phyloP scores from a whole-genome alignment of 345 rosid genomes.

The Laguncularia racemosa region DNA sequence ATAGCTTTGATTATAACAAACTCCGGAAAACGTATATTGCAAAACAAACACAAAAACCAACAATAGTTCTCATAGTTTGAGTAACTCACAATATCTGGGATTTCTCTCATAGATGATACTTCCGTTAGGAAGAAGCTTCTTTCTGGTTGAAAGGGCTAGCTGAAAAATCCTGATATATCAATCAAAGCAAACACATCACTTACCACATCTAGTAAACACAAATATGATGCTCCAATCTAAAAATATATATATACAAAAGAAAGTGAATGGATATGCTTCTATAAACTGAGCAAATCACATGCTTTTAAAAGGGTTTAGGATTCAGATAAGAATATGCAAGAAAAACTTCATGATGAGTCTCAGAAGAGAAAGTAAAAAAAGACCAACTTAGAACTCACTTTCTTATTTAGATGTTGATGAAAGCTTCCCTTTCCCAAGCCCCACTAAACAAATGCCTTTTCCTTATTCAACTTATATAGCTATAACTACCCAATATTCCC shows the following conservation, averaged over 20 bases:
- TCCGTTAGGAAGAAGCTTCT: constrained; percentile 32
- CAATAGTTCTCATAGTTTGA: not conserved
- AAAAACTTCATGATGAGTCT: not conserved
- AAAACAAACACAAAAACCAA: not conserved
- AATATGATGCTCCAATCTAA: too few relatives aligned
- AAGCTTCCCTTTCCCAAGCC: constrained; percentile 15
- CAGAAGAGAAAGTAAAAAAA: not conserved
- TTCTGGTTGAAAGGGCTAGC: constrained; percentile 5
- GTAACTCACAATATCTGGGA: constrained; percentile 23
- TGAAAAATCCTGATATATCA: constrained; percentile 12
- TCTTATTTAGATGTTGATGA: constrained; percentile 1
- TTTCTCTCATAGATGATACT: constrained; percentile 34
- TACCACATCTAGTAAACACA: too few relatives aligned
- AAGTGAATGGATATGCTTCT: too few relatives aligned
- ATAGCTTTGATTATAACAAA: too few relatives aligned
- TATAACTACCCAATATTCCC: not conserved
- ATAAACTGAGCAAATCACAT: too few relatives aligned
- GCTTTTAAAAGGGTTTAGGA: too few relatives aligned
- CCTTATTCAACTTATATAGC: constrained; percentile 13
- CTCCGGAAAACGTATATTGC: too few relatives aligned
- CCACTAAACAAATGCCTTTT: constrained; percentile 20
- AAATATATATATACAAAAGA: too few relatives aligned
- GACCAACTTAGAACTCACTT: not conserved
- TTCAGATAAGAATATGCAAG: too few relatives aligned
- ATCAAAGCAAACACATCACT: not conserved